Percentiles rank a stretch among this genome's conserved stretches.
These are phyloP conservation scores for Protomyces arabidopsidicola DNA, from an alignment of 1,139 yeast species.

Conservation along the genomic window DNA sequence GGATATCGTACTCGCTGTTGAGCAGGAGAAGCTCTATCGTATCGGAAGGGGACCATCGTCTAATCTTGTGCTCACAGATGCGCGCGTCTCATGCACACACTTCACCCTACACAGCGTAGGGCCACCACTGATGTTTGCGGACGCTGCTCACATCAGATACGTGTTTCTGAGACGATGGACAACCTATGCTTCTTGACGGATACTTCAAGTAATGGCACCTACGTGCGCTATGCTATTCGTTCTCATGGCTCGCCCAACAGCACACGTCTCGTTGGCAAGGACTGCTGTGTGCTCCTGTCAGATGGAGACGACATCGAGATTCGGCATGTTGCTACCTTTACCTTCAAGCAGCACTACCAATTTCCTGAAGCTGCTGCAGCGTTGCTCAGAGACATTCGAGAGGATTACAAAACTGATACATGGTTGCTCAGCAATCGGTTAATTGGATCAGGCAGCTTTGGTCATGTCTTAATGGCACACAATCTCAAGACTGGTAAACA, in stretches of 20 bases:
- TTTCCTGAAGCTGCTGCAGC: conserved; percentile 7
- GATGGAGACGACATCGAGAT: conserved; percentile 47
- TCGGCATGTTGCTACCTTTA: conserved; percentile 39
- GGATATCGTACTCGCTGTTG: not conserved
- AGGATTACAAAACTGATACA: conserved; percentile 31
- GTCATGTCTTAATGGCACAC: conserved; percentile 44
- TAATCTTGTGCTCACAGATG: conserved; percentile 5
- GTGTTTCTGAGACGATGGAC: conserved; percentile 44
- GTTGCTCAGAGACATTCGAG: conserved; percentile 17
- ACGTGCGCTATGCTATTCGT: not conserved
- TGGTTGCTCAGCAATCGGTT: conserved; percentile 48
- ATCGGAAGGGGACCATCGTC: not conserved
- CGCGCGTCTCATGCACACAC: conserved; percentile 11
- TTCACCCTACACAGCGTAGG: conserved; percentile 21
- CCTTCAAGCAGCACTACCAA: conserved; percentile 34
- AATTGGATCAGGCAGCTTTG: conserved; percentile 61
- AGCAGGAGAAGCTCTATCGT: not conserved
- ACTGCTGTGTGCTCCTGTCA: conserved; percentile 43
- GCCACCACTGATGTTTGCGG: not conserved
- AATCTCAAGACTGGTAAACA: conserved; percentile 32
- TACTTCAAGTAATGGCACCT: conserved; percentile 45
- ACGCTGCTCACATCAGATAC: conserved; percentile 1
- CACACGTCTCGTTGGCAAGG: conserved; percentile 38
- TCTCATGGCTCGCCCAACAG: not conserved
- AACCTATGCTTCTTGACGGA: conserved; percentile 56